Percentiles rank a stretch among this genome's conserved stretches.
phyloP scores from a whole-genome alignment of 2,329 filamentous ascomycete species.

The Fusarium sp. region DNA sequence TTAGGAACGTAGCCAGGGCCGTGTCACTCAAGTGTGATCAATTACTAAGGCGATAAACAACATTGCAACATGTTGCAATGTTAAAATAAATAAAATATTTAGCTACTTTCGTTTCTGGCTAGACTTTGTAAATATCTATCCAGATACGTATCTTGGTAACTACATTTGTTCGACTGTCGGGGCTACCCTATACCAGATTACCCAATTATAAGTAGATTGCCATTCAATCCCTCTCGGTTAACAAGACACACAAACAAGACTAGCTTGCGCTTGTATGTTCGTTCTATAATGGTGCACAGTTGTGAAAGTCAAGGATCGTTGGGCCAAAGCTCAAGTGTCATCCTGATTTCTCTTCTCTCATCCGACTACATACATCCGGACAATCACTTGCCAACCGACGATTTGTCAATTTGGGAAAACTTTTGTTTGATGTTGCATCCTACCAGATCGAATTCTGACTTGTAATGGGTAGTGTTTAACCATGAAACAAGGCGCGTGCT shows the following conservation, averaged over 20 bases:
- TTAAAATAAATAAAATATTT: background rate
- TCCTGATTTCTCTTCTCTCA: background rate
- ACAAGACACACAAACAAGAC: background rate
- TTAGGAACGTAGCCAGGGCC: too few relatives aligned
- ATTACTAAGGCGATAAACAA: too few relatives aligned
- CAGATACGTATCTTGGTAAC: background rate
- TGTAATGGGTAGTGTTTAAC: constrained; percentile 12
- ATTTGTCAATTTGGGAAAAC: background rate
- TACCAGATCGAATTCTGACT: background rate
- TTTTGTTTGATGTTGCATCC: background rate
- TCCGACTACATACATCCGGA: background rate
- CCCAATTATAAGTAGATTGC: background rate
- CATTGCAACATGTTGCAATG: too few relatives aligned
- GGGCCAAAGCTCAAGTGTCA: background rate
- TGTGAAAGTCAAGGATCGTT: background rate
- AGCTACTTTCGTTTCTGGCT: background rate
- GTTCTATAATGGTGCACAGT: background rate
- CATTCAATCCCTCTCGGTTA: background rate
- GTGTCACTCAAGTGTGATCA: too few relatives aligned
- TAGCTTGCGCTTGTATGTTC: background rate
- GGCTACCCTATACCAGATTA: constrained; percentile 4
- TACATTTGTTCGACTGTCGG: background rate
- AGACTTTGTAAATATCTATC: background rate
- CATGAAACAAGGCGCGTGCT: constrained; percentile 21
- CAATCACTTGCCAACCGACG: background rate